These are phyloP conservation scores for Yamadazyma diddensiae DNA, from an alignment of 1,139 yeast species.

Conservation along the genomic window DNA sequence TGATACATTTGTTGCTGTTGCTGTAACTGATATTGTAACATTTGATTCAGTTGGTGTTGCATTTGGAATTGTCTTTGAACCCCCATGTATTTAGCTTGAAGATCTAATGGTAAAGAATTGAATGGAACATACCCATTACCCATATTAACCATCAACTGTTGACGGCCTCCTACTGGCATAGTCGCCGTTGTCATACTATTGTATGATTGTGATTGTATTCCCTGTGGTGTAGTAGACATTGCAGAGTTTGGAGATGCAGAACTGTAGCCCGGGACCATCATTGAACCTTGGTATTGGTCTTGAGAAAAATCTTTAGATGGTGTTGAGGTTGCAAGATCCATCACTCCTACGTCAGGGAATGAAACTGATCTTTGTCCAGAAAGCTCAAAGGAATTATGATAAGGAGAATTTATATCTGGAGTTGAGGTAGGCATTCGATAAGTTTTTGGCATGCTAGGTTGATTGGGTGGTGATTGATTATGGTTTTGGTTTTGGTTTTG, in stretches of 20 bases:
- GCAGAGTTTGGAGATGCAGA: neutral
- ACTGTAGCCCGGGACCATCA: neutral
- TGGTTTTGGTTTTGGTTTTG: neutral
- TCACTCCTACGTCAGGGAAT: conserved; percentile 7
- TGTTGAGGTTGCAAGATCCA: conserved; percentile 16
- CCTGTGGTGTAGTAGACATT: neutral
- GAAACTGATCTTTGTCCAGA: conserved; percentile 4
- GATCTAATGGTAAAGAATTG: conserved; percentile 17
- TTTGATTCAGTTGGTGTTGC: conserved; percentile 10
- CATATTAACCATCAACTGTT: conserved; percentile 22
- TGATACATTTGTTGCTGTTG: conserved; percentile 11
- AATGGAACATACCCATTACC: conserved; percentile 21
- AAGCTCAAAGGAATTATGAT: conserved; percentile 8
- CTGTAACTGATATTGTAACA: conserved; percentile 4
- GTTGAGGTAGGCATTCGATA: conserved; percentile 4
- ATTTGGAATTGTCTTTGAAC: conserved; percentile 16
- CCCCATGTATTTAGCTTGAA: conserved; percentile 19
- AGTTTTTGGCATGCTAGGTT: neutral
- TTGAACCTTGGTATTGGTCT: neutral
- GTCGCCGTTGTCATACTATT: neutral
- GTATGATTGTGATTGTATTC: neutral
- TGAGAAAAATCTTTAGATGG: conserved; percentile 12
- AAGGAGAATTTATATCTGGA: conserved; percentile 16
- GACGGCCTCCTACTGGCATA: conserved; percentile 7
- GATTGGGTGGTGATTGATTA: neutral